Evolutionary conservation across 352 stramenopile species (phyloP), one percentile per base, ranked within the genome.

Genomic region (Globisporangium radiosum): DNA sequence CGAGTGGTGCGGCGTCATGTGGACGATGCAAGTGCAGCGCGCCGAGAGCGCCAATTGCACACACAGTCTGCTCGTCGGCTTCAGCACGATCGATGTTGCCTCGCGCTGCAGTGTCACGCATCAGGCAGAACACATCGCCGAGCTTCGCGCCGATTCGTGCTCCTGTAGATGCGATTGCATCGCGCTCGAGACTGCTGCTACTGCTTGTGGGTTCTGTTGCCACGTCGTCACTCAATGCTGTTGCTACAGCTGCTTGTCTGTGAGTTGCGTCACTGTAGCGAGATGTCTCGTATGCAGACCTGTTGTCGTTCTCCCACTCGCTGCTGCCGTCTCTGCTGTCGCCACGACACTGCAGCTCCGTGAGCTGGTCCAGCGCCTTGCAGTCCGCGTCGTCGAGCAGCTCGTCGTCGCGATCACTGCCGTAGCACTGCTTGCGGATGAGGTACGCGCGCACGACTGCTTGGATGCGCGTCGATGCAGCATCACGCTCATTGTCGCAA

Each of bases 381-480:
- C 44, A 49, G 9, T 57, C 54, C 17, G 37, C 36, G 5, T 47
- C 58, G 2, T 48, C 40, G 13, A 50, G 15, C n/a, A 33, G 45
- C 8, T 36, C 15, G 10, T 60, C 45, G 0, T 64, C 51, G 5
- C 52, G 15, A 39, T 38, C 52, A 14, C 47, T 39, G 5, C 52
- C 39, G 19, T 59, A 57, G 45, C 53, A 66, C 51, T 66, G 61
- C 45, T 55, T 59, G 17, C 61, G 55, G 17, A 62, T 59, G 38
- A 66, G 56, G 39, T 52, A 62, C 15, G 55, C 50, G 15, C 61
- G 61, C 51, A 66, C 61, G 14, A 49, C 39, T 4, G 55, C 55
- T 52, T 66, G 61, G 17, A 66, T 56, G 37, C 6, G 17, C 25
- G 42, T 59, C 37, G 42, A 36, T n/a, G 55, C 61, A 10, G 49